phyloP scores from a whole-genome alignment of 495 filamentous ascomycete genomes.

The Copromyces sp. region DNA sequence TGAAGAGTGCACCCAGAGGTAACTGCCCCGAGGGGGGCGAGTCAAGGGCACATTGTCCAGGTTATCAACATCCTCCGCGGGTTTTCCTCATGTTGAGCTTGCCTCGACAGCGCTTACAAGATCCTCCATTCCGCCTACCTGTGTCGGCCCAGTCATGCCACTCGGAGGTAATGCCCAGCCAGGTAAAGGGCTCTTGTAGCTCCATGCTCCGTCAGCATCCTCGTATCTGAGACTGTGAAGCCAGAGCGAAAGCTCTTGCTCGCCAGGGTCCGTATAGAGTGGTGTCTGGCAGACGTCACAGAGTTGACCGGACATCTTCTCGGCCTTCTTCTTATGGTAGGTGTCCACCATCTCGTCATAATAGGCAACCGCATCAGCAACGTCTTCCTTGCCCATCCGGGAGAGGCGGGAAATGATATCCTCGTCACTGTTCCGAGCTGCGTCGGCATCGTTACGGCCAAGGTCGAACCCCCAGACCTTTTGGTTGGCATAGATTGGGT shows the following conservation, averaged over 20 bases:
- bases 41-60: background rate
- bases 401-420: slow-evolving; percentile 77
- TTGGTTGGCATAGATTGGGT: slow-evolving; percentile 94
- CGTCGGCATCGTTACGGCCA: slow-evolving; percentile 57
- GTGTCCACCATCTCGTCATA: slow-evolving; percentile 82
- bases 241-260: slow-evolving; percentile 86
- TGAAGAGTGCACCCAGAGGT: background rate
- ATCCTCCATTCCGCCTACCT: slow-evolving; percentile 45
- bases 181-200: slow-evolving; percentile 75
- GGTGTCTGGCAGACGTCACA: slow-evolving; percentile 78
- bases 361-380: slow-evolving; percentile 84
- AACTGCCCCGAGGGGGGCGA: background rate
- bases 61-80: background rate
- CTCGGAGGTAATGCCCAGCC: slow-evolving; percentile 74
- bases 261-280: slow-evolving; percentile 82
- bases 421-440: slow-evolving; percentile 60
- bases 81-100: slow-evolving; percentile 3
- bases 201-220: slow-evolving; percentile 69
- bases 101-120: slow-evolving; percentile 36
- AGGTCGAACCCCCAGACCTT: slow-evolving; percentile 78
- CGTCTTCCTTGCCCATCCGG: slow-evolving; percentile 88
- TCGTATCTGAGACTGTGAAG: slow-evolving; percentile 85
- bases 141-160: slow-evolving; percentile 47
- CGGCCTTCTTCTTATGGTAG: slow-evolving; percentile 77
- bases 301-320: slow-evolving; percentile 77